Base-by-base conservation (phyloP, 768 basidiomycete genomes). In the Pleurotus ostreatus region DNA sequence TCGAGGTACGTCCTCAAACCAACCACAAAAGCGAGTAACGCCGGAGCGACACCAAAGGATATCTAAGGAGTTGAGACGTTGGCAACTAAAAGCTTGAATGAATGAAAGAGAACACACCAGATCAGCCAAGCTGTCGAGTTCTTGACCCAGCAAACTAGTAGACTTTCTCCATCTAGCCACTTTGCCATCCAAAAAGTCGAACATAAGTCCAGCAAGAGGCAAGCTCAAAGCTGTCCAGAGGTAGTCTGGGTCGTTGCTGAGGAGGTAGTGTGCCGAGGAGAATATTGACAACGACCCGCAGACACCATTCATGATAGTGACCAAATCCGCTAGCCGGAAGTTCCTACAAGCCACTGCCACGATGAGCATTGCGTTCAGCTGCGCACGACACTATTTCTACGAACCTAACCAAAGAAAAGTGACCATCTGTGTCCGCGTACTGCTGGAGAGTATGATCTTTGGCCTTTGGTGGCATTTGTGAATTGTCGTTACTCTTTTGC, bases 251-350 rank as follows among this genome's bases (percentile, higher is more conserved):
- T 95, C 89, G 59, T 88, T 83, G 20, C 87, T 86, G 43, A 86
- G 56, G 62, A 98, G 82, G 77, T 95, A 99, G 52, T 85, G 85
- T 46, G 92, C 94, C 5, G 92, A 94, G 38, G 88, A 91, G 71
- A 98, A 94, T 68, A 99, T 83, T 23, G 94, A 98, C 63, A 96
- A 88, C 15, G 91, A 90, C 57, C 97, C 97, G 74, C 97, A 99
- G 70, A 98, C 89, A 45, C 97, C 97, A 68, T 99, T 99, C 88
- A 95, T 94, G 61, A 99, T 94, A 37, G 97, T 99, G 64, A 99
- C 94, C 51, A 97, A 81, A 76, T 99, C 97, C 61, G 97, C 97
- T 23, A 98, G 83, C 53, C 95, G 92, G 69, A 99, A 99, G 71
- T 98, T 98, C 63, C 97, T 97, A 64, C 16, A 55, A 55, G 55